Conservation (phyloP, 192 early-diverging fungal species). For the Mortierella alpina region DNA sequence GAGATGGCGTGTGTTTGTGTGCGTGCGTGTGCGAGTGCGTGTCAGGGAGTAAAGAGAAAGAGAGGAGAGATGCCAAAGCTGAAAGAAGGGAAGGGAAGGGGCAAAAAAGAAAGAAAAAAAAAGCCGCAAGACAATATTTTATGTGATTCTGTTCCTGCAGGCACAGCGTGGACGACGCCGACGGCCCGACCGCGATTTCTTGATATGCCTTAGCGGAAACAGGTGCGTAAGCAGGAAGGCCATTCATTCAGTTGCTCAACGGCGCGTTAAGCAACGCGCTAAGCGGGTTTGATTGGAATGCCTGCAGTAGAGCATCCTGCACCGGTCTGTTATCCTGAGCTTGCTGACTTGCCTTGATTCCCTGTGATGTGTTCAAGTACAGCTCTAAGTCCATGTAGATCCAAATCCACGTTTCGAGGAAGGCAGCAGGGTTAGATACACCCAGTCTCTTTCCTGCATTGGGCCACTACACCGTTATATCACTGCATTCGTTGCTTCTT, state of each 20-base stretch:
- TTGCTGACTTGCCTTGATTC: conserved; percentile 51
- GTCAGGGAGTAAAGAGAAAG: neutral
- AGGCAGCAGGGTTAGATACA: too few relatives aligned
- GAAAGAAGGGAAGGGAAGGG: neutral
- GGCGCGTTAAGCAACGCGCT: conserved; percentile 10
- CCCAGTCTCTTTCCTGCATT: neutral
- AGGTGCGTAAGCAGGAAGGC: neutral
- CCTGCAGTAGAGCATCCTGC: conserved; percentile 16
- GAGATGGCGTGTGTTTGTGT: neutral
- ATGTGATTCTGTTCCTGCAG: neutral
- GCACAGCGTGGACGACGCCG: neutral
- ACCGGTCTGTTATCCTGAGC: conserved; percentile 32
- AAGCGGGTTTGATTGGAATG: conserved; percentile 21
- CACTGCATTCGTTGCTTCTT: neutral
- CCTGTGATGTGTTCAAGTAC: conserved; percentile 41
- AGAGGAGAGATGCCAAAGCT: neutral
- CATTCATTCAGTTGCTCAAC: neutral
- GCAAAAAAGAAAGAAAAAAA: conserved; percentile 5
- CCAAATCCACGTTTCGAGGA: neutral
- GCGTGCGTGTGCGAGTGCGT: neutral
- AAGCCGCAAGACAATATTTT: too few relatives aligned
- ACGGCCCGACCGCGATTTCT: neutral
- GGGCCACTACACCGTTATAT: neutral
- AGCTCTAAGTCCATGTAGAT: conserved; percentile 17
- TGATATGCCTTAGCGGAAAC: neutral